Base-by-base conservation (phyloP, 306 rosid species). In the Leucaena leucocephala region DNA sequence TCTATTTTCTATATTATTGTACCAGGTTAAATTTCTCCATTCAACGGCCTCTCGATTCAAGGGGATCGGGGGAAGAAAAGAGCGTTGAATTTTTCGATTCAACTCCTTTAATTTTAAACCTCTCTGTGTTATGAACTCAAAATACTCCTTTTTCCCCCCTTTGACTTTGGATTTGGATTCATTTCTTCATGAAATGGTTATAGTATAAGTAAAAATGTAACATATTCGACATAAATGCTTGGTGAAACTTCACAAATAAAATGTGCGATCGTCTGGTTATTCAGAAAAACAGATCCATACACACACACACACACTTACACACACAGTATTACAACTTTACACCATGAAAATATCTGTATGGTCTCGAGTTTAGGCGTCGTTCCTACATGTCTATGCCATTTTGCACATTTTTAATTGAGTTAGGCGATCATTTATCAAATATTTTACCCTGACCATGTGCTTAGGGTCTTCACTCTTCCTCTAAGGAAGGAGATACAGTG, bases 371-470 rank as follows among this genome's bases (percentile, higher is more conserved):
- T 27, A 27, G 27, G 27, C 27, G 27, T 27, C 17, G 21, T 14
- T 22, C 76, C 63, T 14, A 3, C 33, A 3, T 49, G 34, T 4
- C 43, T 15, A 10, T 50, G 76, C n/a, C 27, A 21, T 8, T 49
- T 49, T 50, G 63, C 63, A 16, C 8, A 17, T 52, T 71, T 71
- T n/a, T 3, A 2, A n/a, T 55, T 33, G 52, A 48, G 5, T 8
- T 14, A n/a, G 45, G 7, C 38, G 4, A 17, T 48, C 33, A 34
- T 7, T 48, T 15, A 35, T 11, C 33, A 22, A 70, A 33, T 48
- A 35, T 49, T 33, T 69, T 16, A 48, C 75, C 57, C 35, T 33
- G 13, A 52, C 7, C 61, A 71, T 50, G 76, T 71, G 54, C 75
- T 71, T 48, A 48, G 48, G 22, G 34, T 63, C 59, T 27, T 27